Conservation (phyloP, 2,329 filamentous ascomycete species). For the Calonectria montana region DNA sequence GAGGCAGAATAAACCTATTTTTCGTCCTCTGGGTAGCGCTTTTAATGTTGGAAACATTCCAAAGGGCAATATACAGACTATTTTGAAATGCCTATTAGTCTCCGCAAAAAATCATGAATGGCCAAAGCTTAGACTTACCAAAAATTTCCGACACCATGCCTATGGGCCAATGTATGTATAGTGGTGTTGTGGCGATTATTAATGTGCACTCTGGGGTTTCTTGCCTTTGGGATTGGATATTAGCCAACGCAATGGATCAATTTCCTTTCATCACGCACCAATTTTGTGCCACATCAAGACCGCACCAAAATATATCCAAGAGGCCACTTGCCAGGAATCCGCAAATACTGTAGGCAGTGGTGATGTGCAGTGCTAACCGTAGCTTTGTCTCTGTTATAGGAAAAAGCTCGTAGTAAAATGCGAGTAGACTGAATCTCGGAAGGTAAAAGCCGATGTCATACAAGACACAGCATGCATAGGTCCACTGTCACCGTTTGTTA, state of each 20-base stretch:
- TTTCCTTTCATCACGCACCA: too few species aligned
- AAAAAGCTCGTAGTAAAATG: conserved; percentile 12
- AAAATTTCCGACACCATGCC: background rate
- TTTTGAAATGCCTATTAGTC: background rate
- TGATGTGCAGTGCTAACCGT: background rate
- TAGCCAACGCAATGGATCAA: background rate
- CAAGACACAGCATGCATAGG: background rate
- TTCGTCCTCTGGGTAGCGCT: background rate
- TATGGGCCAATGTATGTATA: background rate
- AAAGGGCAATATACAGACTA: background rate
- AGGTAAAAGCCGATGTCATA: background rate
- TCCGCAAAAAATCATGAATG: too few species aligned
- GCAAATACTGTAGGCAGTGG: background rate
- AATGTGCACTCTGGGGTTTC: background rate
- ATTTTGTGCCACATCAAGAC: background rate
- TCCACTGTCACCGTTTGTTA: background rate
- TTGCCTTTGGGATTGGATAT: background rate
- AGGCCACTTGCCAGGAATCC: background rate
- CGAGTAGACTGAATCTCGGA: background rate
- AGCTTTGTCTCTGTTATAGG: background rate
- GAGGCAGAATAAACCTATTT: background rate
- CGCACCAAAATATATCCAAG: background rate
- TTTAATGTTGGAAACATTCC: background rate
- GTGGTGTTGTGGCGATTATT: background rate
- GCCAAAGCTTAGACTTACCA: background rate